Percentiles rank a stretch among this genome's conserved stretches.
Conservation (phyloP, 768 basidiomycete species). For the Trichaptum fuscoviolaceum region DNA sequence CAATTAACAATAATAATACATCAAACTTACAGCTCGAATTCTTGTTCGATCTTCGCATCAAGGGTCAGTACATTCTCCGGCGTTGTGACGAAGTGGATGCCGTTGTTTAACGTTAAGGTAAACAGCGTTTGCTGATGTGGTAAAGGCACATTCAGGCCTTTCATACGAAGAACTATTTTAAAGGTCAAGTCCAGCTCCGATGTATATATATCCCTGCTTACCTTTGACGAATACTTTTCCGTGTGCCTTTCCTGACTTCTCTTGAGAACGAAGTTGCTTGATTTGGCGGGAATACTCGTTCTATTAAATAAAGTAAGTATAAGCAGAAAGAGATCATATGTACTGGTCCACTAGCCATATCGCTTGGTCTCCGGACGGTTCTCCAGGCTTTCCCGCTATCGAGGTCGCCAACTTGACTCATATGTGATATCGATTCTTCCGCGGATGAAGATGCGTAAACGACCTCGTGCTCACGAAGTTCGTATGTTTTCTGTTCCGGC, state of each 20-base stretch:
- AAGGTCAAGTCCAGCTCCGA: background rate
- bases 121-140: conserved; percentile 71
- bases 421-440: conserved; percentile 64
- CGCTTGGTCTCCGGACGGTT: conserved; percentile 81
- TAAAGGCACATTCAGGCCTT: conserved; percentile 68
- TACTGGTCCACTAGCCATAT: conserved; percentile 65
- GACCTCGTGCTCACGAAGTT: conserved; percentile 67
- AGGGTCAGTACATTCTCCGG: conserved; percentile 60
- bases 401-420: conserved; percentile 73
- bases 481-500: conserved; percentile 50
- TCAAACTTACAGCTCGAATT: conserved; percentile 80
- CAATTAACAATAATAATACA: background rate
- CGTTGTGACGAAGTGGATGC: conserved; percentile 92
- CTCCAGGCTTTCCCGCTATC: conserved; percentile 82
- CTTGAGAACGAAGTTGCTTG: conserved; percentile 69
- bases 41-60: conserved; percentile 72
- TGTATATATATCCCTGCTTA: conserved; percentile 24
- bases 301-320: conserved; percentile 33
- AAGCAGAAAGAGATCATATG: conserved; percentile 9
- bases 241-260: conserved; percentile 72
- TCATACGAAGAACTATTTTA: conserved; percentile 65
- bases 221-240: conserved; percentile 96
- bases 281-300: conserved; percentile 94
- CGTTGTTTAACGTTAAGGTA: conserved; percentile 90
- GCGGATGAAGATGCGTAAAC: conserved; percentile 77